phyloP scores from a whole-genome alignment of 1,284 basidiomycete species.

The Ganoderma meredithae region DNA sequence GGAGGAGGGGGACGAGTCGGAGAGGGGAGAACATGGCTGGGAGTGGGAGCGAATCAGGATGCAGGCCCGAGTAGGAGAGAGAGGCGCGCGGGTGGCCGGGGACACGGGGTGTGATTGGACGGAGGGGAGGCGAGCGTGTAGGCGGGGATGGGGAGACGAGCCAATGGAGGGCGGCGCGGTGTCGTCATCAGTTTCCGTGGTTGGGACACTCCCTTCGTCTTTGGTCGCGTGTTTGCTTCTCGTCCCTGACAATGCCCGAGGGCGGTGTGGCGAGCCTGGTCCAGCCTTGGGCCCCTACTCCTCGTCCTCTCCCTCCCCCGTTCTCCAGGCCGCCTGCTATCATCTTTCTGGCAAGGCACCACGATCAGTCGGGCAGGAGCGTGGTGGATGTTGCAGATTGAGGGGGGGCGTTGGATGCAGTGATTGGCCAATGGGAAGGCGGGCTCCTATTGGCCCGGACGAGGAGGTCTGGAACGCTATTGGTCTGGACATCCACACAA shows the following conservation, averaged over 20 bases:
- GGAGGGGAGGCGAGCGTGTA: constrained; percentile 11
- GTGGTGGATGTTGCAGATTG: constrained; percentile 12
- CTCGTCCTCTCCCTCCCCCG: not conserved
- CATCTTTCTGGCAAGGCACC: not conserved
- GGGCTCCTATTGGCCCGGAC: constrained; percentile 35
- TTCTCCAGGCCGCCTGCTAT: not conserved
- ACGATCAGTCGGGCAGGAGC: constrained; percentile 6
- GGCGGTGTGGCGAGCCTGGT: not conserved
- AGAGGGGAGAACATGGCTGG: constrained; percentile 34
- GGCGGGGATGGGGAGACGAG: constrained; percentile 6
- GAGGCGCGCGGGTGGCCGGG: constrained; percentile 15
- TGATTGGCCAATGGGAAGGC: constrained; percentile 36
- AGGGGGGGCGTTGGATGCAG: constrained; percentile 26
- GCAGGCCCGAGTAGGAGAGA: constrained; percentile 14
- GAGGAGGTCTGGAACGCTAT: constrained; percentile 39
- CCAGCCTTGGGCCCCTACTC: constrained; percentile 11
- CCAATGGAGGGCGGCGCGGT: constrained; percentile 8
- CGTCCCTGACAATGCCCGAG: constrained; percentile 14
- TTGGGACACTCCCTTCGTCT: constrained; percentile 1
- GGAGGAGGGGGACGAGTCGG: constrained; percentile 26
- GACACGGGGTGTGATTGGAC: constrained; percentile 10
- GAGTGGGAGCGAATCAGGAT: constrained; percentile 28
- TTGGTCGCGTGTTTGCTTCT: constrained; percentile 17
- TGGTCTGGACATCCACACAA: constrained; percentile 39
- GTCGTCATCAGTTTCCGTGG: constrained; percentile 23